Evolutionary conservation across 2,329 filamentous ascomycete genomes (phyloP).

Genomic region (Penicillium sp.): DNA sequence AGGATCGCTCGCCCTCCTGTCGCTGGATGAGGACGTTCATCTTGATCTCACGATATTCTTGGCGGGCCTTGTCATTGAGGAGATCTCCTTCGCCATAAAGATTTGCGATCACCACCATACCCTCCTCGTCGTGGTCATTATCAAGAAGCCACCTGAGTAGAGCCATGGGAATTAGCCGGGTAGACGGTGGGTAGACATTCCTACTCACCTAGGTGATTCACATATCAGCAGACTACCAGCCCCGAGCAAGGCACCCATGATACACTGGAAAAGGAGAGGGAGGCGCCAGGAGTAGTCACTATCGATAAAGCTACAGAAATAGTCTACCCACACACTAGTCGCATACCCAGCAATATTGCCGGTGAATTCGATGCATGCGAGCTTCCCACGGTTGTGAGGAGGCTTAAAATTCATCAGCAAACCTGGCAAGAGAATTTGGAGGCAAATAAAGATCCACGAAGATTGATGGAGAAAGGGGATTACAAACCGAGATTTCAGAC

Average conservation of each 20-base stretch:
- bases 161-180: constrained; percentile 20
- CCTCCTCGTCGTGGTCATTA: constrained; percentile 96
- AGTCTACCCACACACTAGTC: constrained; percentile 97
- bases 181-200: constrained; percentile 20
- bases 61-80: constrained; percentile 84
- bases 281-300: constrained; percentile 85
- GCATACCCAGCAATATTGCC: constrained; percentile 96
- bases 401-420: constrained; percentile 49
- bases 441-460: neutral
- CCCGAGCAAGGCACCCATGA: constrained; percentile 86
- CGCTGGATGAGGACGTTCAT: constrained; percentile 92
- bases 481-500: constrained; percentile 73
- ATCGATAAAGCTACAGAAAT: constrained; percentile 88
- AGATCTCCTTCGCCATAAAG: constrained; percentile 95
- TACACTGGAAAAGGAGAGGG: constrained; percentile 85
- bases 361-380: constrained; percentile 97
- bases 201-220: constrained; percentile 79
- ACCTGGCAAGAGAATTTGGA: neutral
- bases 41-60: constrained; percentile 98
- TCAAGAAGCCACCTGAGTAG: constrained; percentile 84
- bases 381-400: constrained; percentile 89
- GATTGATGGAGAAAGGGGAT: neutral
- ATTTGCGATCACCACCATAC: constrained; percentile 97
- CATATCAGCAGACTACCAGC: constrained; percentile 89
- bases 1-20: constrained; percentile 90